phyloP scores from a whole-genome alignment of 2,329 filamentous ascomycete species.

The Exophiala sideris region DNA sequence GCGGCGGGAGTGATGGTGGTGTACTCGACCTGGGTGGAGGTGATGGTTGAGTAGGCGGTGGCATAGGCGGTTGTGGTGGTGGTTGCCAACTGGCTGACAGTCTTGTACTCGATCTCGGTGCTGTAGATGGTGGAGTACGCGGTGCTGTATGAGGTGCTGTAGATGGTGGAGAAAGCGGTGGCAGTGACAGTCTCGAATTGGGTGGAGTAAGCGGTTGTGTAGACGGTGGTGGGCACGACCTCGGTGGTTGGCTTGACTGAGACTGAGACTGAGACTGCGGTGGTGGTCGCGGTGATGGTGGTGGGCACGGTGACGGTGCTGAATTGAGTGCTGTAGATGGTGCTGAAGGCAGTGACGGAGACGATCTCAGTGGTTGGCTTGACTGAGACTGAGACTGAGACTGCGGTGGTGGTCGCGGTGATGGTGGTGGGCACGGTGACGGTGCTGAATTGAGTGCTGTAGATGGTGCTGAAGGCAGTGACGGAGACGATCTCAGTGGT shows the following conservation, averaged over 20 bases:
- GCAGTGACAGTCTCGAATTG: background rate
- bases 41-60: background rate
- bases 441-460: background rate
- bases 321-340: background rate
- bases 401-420: background rate
- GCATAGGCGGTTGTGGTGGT: background rate
- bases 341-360: too few species aligned
- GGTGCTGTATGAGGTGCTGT: background rate
- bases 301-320: background rate
- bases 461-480: background rate
- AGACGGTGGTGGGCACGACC: background rate
- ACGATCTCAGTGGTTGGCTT: background rate
- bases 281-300: background rate
- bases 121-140: background rate
- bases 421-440: background rate
- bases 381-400: background rate
- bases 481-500: background rate
- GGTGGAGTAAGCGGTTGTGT: background rate
- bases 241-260: background rate
- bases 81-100: background rate
- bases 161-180: background rate
- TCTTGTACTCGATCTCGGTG: background rate
- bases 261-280: background rate
- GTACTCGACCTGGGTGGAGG: background rate
- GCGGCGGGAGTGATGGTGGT: background rate